These are phyloP conservation scores for Phaeomoniella chlamydospora DNA, from an alignment of 2,329 filamentous ascomycete genomes.

Conservation along the genomic window DNA sequence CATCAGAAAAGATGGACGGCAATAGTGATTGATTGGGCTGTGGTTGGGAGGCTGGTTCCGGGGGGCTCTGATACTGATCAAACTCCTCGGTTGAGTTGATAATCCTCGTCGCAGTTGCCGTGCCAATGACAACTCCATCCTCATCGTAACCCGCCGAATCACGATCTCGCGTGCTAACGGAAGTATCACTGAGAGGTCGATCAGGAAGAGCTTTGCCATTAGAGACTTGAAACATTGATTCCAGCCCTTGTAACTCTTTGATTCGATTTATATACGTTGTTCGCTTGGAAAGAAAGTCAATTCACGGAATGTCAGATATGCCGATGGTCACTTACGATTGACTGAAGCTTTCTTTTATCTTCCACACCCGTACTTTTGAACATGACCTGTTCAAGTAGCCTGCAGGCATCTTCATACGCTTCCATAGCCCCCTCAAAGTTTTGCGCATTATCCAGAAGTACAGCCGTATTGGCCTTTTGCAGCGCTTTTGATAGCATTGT, in stretches of 20 bases:
- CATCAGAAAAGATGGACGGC: conserved; percentile 10
- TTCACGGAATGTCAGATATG: conserved; percentile 21
- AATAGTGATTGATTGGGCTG: conserved; percentile 8
- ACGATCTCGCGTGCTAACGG: conserved; percentile 4
- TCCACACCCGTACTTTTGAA: conserved; percentile 69
- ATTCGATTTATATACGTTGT: conserved; percentile 85
- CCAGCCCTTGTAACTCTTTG: conserved; percentile 66
- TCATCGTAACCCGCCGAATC: conserved; percentile 17
- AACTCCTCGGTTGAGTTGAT: conserved; percentile 19
- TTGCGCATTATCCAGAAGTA: conserved; percentile 88
- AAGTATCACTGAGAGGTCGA: conserved; percentile 9
- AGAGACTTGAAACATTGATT: conserved; percentile 27
- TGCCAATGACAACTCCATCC: conserved; percentile 32
- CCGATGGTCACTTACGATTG: conserved; percentile 40
- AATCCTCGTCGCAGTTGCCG: conserved; percentile 38
- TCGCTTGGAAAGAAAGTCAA: too few relatives aligned
- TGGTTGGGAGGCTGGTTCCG: neutral
- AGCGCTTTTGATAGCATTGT: conserved; percentile 92
- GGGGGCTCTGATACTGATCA: conserved; percentile 6
- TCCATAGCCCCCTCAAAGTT: conserved; percentile 85
- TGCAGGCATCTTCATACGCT: conserved; percentile 83
- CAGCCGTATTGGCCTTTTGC: conserved; percentile 89
- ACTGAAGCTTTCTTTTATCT: conserved; percentile 78
- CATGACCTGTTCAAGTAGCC: conserved; percentile 76
- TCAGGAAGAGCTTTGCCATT: conserved; percentile 55